Evolutionary conservation across 164 flowering plant genomes (phyloP).

Genomic region (Cinnamomum micranthum): DNA sequence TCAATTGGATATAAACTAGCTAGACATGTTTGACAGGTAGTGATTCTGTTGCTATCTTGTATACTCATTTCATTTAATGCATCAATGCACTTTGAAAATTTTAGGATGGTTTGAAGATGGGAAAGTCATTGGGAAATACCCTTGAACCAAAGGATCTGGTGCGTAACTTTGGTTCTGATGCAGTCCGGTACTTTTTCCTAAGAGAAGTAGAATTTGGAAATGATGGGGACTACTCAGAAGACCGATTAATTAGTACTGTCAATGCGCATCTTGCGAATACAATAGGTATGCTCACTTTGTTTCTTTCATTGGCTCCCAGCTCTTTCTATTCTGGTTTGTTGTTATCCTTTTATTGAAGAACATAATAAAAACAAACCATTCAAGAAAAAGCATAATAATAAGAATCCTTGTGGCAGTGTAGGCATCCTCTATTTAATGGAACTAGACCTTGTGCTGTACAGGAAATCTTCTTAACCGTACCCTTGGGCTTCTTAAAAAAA

Average conservation of each 20-base stretch:
- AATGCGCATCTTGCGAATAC: conserved; percentile 98
- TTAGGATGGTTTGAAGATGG: conserved; percentile 99
- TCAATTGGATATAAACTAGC: too few species aligned
- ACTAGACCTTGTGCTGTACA: conserved; percentile 22
- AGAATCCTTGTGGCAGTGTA: background rate
- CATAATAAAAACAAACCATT: too few species aligned
- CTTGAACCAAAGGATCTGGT: conserved; percentile 92
- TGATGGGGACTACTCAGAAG: conserved; percentile 98
- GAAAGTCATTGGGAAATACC: conserved; percentile 91
- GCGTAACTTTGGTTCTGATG: conserved; percentile 79
- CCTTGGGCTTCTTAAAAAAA: conserved; percentile 88
- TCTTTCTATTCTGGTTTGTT: background rate
- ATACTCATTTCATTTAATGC: too few species aligned
- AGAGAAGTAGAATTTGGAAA: conserved; percentile 91
- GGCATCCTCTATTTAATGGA: background rate
- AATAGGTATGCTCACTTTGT: conserved; percentile 44
- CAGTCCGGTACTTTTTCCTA: conserved; percentile 92
- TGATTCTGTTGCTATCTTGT: too few species aligned
- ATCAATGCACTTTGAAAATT: conserved; percentile 46
- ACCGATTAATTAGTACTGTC: conserved; percentile 76
- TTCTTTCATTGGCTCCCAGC: background rate
- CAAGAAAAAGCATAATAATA: background rate
- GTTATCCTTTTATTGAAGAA: background rate
- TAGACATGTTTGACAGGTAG: too few species aligned
- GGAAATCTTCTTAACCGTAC: conserved; percentile 99